These are phyloP conservation scores for Xanthoconium purpureum DNA, from an alignment of 768 basidiomycete species.

Conservation along the genomic window DNA sequence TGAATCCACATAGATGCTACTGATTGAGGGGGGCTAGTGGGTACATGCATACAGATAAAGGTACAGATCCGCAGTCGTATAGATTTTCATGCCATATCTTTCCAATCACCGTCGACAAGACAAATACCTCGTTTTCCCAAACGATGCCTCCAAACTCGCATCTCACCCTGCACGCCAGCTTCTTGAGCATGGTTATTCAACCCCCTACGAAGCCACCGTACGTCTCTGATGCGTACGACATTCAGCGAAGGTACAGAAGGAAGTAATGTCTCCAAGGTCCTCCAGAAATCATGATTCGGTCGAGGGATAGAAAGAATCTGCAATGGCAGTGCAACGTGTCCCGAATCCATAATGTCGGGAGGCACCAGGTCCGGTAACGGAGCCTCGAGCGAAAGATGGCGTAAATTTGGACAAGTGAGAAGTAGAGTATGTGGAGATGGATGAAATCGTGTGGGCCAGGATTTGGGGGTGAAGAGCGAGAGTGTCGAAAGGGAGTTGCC, in stretches of 20 bases:
- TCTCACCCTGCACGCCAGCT: slow-evolving; percentile 78
- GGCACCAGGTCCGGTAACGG: slow-evolving; percentile 56
- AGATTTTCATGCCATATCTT: slow-evolving; percentile 33
- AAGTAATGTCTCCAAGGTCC: slow-evolving; percentile 51
- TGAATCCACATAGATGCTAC: not conserved
- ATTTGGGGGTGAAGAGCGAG: slow-evolving; percentile 65
- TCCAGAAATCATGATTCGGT: slow-evolving; percentile 60
- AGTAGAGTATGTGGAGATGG: slow-evolving; percentile 52
- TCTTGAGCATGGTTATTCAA: slow-evolving; percentile 62
- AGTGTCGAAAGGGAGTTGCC: slow-evolving; percentile 58
- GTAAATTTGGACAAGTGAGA: slow-evolving; percentile 49
- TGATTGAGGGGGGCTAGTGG: slow-evolving; percentile 4
- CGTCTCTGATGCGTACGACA: slow-evolving; percentile 60
- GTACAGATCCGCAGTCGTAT: slow-evolving; percentile 11
- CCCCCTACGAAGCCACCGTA: slow-evolving; percentile 70
- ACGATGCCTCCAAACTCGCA: slow-evolving; percentile 69
- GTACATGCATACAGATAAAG: slow-evolving; percentile 1
- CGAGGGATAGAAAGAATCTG: slow-evolving; percentile 73
- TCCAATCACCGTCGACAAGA: slow-evolving; percentile 74
- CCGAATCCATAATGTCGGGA: slow-evolving; percentile 25
- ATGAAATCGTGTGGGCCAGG: slow-evolving; percentile 59
- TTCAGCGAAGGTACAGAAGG: slow-evolving; percentile 54
- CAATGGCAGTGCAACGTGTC: slow-evolving; percentile 37
- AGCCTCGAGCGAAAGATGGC: slow-evolving; percentile 69
- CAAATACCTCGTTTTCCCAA: slow-evolving; percentile 55